Evolutionary conservation across 2,329 filamentous ascomycete genomes (phyloP), one percentile per base, ranked within the genome.

Genomic region (Fusarium azukiicola): DNA sequence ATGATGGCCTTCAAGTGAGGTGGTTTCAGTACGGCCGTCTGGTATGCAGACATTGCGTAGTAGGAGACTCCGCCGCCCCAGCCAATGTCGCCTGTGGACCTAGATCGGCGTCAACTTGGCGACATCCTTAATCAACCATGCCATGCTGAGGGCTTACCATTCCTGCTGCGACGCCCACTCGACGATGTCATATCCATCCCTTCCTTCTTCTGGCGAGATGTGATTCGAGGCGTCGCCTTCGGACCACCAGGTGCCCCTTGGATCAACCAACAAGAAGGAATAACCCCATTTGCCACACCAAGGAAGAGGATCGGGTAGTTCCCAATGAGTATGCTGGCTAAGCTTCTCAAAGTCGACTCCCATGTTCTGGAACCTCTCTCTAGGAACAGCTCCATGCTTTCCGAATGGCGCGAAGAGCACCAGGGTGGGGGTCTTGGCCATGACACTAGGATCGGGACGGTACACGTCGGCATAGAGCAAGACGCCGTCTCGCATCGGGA

Each of bases 1-100:
- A 69, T 66, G 6, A 74, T 21, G 19, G 72, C 67, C 40, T 74
- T 74, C 17, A 74, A 49, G 42, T 70, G 72, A 9, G 72, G 67
- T 54, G 72, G 72, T 16, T 44, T 36, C 16, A 70, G 32, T 13
- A 69, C 72, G 21, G 72, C 72, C 3, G 61, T 70, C 44, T 74
- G 56, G 14, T 58, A 67, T 13, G 27, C 49, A 7, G 40, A 70
- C 54, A 58, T 58, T 40, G 67, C 61, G 42, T 40, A 67, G 23
- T 70, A 72, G 11, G 68, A 71, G 13, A 71, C 56, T 16, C 54
- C 56, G 36, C 68, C 56, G 4, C 67, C 67, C 68, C 68, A 71
- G 10, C 68, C 68, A 6, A 71, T 27, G 3, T 64, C 38, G 13
- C 67, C 56, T 0, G 56, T 61, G 12, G 56, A 61, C 56, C 56